Evolutionary conservation across 352 stramenopile species (phyloP), one percentile per base, ranked within the genome.

Genomic region (Pythium phragmiticola): DNA sequence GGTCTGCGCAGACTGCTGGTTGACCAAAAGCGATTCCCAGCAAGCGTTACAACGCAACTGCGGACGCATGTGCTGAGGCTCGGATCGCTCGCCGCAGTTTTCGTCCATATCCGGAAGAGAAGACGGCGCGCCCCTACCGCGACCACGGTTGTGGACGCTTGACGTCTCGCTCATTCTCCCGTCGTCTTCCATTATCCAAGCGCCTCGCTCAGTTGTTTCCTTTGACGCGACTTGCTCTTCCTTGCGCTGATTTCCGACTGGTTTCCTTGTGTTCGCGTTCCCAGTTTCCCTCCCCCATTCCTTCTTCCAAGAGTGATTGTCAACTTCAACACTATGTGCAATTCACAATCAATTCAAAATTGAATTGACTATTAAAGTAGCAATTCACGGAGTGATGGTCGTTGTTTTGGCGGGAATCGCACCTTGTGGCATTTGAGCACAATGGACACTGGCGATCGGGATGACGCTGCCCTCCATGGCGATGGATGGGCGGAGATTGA

Each of bases 11-110:
- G 82, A 84, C 58, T 90, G 78, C 36, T 70, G 56, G 23, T 87
- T 81, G 2, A 73, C 74, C 9, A 92, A 70, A 13, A 92, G 75
- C 14, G 71, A 74, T 30, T 89, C 84, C 84, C 84, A 92, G 69
- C 84, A 92, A 37, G 78, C 75, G 51, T 92, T 92, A 58, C 84
- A 92, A 8, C 84, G 73, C 53, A 92, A 54, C 50, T 90, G 82
- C 17, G 84, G 82, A 2, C 83, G 79, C 23, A 89, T 70, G 28
- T 75, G 67, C 30, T 66, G 41, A 17, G 46, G 41, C 36, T 68
- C 41, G 50, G 50, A 63, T 8, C 53, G 54, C 39, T 43, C 43
- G 16, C 46, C 41, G 28, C 50, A 72, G 16, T 57, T 59, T 19
- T 74, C 76, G 13, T 90, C 78, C 75, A 89, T 70, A 16, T 87